phyloP scores from a whole-genome alignment of 1,284 basidiomycete species.

The Cutaneotrichosporon arboriforme region DNA sequence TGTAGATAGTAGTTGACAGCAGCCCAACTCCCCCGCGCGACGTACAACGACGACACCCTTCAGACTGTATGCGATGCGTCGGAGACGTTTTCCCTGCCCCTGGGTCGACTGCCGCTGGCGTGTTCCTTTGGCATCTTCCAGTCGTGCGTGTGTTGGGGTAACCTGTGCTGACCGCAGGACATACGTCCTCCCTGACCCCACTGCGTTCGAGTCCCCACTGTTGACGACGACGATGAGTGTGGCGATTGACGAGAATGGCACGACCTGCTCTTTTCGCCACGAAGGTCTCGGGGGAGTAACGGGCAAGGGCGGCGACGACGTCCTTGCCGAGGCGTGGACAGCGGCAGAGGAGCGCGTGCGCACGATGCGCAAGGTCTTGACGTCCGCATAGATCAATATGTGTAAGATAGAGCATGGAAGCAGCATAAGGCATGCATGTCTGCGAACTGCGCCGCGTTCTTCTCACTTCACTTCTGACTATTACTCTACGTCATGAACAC shows the following conservation, averaged over 20 bases:
- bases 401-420: neutral
- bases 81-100: conserved; percentile 50
- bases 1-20: neutral
- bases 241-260: conserved; percentile 56
- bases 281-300: conserved; percentile 59
- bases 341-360: conserved; percentile 31
- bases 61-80: conserved; percentile 63
- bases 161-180: conserved; percentile 37
- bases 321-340: conserved; percentile 37
- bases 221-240: conserved; percentile 66
- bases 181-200: conserved; percentile 72
- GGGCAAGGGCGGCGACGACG: conserved; percentile 32
- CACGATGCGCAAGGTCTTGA: conserved; percentile 23
- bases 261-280: conserved; percentile 52
- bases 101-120: conserved; percentile 55
- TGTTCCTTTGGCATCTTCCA: conserved; percentile 79
- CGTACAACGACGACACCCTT: conserved; percentile 63
- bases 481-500: neutral
- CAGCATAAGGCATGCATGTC: neutral
- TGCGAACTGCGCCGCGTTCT: neutral
- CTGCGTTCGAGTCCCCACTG: conserved; percentile 82
- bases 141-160: conserved; percentile 52
- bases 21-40: conserved; percentile 72
- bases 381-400: neutral
- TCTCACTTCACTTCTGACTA: neutral